These are phyloP conservation scores for Lophium mytilinum DNA, from an alignment of 495 filamentous ascomycete genomes.

Conservation along the genomic window DNA sequence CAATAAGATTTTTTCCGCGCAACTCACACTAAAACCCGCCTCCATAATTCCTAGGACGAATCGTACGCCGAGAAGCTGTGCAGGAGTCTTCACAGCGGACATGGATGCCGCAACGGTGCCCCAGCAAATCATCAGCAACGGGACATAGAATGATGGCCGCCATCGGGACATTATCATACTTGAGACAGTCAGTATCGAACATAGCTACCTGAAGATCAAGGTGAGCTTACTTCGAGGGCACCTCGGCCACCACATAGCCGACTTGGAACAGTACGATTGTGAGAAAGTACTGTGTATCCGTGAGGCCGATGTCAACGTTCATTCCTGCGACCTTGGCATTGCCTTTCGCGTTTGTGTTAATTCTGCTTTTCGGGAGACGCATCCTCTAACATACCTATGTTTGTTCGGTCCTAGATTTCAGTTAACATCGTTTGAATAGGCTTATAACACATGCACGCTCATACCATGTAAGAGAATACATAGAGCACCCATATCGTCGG, in stretches of 20 bases:
- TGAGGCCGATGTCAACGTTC: conserved; percentile 17
- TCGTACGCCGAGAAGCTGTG: conserved; percentile 37
- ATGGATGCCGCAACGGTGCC: conserved; percentile 34
- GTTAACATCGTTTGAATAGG: not conserved
- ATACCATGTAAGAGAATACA: conserved; percentile 22
- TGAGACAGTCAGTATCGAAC: not conserved
- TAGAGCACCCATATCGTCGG: conserved; percentile 27
- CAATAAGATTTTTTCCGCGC: no score
- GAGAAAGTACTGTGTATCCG: conserved; percentile 14
- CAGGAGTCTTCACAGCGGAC: conserved; percentile 38
- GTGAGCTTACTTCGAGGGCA: conserved; percentile 40
- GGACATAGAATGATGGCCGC: conserved; percentile 1
- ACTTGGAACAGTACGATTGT: conserved; percentile 39
- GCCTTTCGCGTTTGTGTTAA: not conserved
- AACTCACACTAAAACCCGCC: conserved; percentile 32
- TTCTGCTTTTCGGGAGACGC: no score
- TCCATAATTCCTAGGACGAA: conserved; percentile 38
- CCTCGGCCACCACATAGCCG: conserved; percentile 41
- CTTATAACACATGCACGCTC: not conserved
- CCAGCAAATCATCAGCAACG: conserved; percentile 30
- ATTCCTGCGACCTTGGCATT: conserved; percentile 25
- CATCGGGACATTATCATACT: conserved; percentile 8
- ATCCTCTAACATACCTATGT: conserved; percentile 1
- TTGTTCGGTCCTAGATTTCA: conserved; percentile 12
- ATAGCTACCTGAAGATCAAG: conserved; percentile 35